Evolutionary conservation across 345 rosid genomes (phyloP), one percentile per base, ranked within the genome.

Genomic region (Populus nigra): DNA sequence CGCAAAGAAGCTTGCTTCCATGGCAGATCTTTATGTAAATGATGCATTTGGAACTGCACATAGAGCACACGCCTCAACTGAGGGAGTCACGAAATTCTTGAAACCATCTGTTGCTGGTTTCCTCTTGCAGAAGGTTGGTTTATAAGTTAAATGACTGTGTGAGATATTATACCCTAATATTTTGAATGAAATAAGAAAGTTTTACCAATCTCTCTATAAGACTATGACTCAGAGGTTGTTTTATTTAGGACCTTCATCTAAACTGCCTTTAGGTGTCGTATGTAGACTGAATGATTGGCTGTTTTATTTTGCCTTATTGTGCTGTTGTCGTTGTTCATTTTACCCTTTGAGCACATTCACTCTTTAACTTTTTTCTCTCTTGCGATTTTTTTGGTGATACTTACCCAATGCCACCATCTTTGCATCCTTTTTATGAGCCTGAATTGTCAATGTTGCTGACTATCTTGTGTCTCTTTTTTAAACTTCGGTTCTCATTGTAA

Each of bases 11-110:
- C 93, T 94, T 55, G 97, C 98, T 71, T 80, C 97, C n/a, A 77
- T 94, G 0, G 98, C 93, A 35, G 98, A 91, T 80, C 81, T 92
- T 36, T 94, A 88, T 80, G 97, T 94, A 31, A 94, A 94, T 61
- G 98, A 94, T 87, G 98, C 98, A 25, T 94, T 92, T 12, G 98
- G 97, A 36, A 91, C 93, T 70, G 97, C 98, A 43, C 98, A 94
- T 73, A 91, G 97, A 80, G 97, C 97, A 38, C 97, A 94, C 77
- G 97, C 98, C 79, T 94, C 98, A 66, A 94, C 98, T 0, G 98
- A 94, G 81, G 97, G 97, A 49, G 98, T 89, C 27, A 86, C 97
- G 1, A 92, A 94, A 73, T 92, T 79, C 87, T 84, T 92, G 86
- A 92, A 92, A 81, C 98, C 97, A 62, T 85, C 98, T 15, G 98